These are phyloP conservation scores for Microdochium paspali DNA, from an alignment of 2,329 filamentous ascomycete species.

Conservation along the genomic window DNA sequence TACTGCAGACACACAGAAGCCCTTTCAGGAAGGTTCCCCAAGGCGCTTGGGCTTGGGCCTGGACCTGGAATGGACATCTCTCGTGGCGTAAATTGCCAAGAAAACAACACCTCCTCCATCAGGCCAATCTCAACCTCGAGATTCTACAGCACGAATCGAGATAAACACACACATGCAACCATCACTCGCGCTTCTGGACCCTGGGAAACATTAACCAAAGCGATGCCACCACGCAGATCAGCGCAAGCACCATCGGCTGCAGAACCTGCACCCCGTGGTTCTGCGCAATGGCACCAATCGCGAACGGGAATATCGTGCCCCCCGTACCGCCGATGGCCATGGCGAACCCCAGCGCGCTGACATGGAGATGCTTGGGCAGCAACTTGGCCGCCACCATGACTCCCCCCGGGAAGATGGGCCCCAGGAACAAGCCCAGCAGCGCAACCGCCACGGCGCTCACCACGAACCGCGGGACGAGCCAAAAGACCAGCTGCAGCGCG, in stretches of 20 bases:
- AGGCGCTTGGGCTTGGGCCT: too few relatives aligned
- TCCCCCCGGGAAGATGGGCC: conserved; percentile 68
- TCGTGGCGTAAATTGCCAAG: too few relatives aligned
- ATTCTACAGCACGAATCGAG: not conserved
- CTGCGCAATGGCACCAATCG: conserved; percentile 58
- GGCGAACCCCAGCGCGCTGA: conserved; percentile 73
- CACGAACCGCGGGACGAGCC: conserved; percentile 71
- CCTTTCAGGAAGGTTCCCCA: too few relatives aligned
- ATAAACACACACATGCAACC: not conserved
- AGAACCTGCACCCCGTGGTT: conserved; percentile 44
- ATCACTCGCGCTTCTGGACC: not conserved
- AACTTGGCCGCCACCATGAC: conserved; percentile 67
- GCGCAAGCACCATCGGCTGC: conserved; percentile 43
- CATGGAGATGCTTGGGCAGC: conserved; percentile 63
- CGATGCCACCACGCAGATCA: conserved; percentile 32
- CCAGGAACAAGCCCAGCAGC: conserved; percentile 70
- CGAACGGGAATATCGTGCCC: conserved; percentile 57
- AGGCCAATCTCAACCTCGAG: not conserved
- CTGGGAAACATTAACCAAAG: conserved; percentile 34
- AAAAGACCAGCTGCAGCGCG: conserved; percentile 44
- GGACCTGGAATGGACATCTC: too few relatives aligned
- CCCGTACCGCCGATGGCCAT: conserved; percentile 69
- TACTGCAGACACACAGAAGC: too few relatives aligned
- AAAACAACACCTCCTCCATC: too few relatives aligned
- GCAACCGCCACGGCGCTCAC: conserved; percentile 64